Percentiles rank a stretch among this genome's conserved stretches.
Evolutionary conservation across 768 basidiomycete genomes (phyloP).

Genomic region (Auriscalpium vulgare): DNA sequence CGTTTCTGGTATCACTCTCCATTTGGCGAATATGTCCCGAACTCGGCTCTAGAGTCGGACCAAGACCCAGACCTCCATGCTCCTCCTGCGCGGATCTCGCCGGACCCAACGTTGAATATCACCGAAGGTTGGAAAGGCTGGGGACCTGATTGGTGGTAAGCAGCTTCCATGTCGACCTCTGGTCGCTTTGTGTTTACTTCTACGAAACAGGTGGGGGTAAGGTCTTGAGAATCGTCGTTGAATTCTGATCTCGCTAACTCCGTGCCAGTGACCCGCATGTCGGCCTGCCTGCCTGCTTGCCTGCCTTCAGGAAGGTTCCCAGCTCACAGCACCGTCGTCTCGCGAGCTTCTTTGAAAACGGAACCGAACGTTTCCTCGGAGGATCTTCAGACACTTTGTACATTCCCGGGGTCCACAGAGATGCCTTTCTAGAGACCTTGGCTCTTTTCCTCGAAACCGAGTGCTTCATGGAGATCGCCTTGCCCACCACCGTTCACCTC

Average conservation of each 20-base stretch:
- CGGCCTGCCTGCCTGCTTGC: slow-evolving; percentile 35
- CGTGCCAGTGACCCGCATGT: slow-evolving; percentile 34
- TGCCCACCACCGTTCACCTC: slow-evolving; percentile 37
- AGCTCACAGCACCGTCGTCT: slow-evolving; percentile 29
- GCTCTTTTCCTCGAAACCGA: slow-evolving; percentile 37
- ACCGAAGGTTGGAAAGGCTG: slow-evolving; percentile 35
- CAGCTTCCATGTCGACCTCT: neutral
- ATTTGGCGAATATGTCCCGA: slow-evolving; percentile 34
- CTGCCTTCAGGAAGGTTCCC: slow-evolving; percentile 31
- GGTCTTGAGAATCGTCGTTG: neutral
- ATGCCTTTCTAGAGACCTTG: slow-evolving; percentile 32
- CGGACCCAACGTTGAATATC: slow-evolving; percentile 29
- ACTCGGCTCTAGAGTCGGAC: slow-evolving; percentile 24
- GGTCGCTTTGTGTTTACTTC: neutral
- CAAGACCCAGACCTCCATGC: slow-evolving; percentile 25
- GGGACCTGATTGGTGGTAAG: slow-evolving; percentile 37
- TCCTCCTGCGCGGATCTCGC: slow-evolving; percentile 34
- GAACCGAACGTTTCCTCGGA: slow-evolving; percentile 33
- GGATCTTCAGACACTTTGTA: slow-evolving; percentile 44
- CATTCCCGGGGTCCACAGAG: slow-evolving; percentile 35
- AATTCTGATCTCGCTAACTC: neutral
- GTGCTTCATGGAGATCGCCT: slow-evolving; percentile 43
- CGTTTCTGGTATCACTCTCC: slow-evolving; percentile 45
- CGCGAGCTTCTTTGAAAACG: slow-evolving; percentile 21
- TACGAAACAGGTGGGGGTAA: slow-evolving; percentile 16